Conservation (phyloP, 2,329 filamentous ascomycete species). For the Aspergillus transmontanensis region DNA sequence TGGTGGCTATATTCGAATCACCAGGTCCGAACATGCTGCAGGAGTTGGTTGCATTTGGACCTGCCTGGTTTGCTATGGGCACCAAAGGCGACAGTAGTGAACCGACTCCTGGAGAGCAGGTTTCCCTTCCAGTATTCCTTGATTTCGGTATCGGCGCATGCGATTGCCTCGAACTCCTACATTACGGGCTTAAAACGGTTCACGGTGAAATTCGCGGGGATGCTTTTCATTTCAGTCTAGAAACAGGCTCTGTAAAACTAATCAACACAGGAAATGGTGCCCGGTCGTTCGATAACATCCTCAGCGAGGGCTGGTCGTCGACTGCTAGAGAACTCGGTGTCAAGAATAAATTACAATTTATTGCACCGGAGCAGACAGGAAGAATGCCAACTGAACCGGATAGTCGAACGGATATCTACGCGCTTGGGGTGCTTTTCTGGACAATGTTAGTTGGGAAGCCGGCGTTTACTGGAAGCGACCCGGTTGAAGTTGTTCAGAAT, state of each 20-base stretch:
- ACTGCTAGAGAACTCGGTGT: constrained; percentile 82
- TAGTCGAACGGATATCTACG: constrained; percentile 90
- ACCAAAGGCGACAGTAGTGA: constrained; percentile 49
- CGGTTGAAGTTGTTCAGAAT: constrained; percentile 88
- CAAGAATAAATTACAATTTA: constrained; percentile 86
- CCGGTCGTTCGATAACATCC: constrained; percentile 84
- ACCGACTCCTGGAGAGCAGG: constrained; percentile 58
- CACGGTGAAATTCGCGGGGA: constrained; percentile 91
- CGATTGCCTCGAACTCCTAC: constrained; percentile 85
- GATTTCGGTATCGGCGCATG: constrained; percentile 89
- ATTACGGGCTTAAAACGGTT: constrained; percentile 81
- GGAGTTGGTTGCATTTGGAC: constrained; percentile 74
- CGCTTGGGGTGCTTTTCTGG: constrained; percentile 87
- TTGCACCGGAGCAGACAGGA: constrained; percentile 92
- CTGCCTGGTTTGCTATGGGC: constrained; percentile 67
- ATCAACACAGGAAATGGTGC: constrained; percentile 85
- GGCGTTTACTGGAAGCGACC: constrained; percentile 76
- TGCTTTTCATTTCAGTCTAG: constrained; percentile 81
- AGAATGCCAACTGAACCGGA: constrained; percentile 91
- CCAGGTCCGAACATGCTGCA: constrained; percentile 73
- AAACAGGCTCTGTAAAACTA: constrained; percentile 73
- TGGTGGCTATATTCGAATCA: constrained; percentile 79
- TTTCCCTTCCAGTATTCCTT: constrained; percentile 76
- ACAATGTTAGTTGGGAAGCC: constrained; percentile 76
- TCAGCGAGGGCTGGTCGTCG: constrained; percentile 84